Evolutionary conservation across 768 basidiomycete species (phyloP), one percentile per base, ranked within the genome.

Genomic region (Russula sp.): DNA sequence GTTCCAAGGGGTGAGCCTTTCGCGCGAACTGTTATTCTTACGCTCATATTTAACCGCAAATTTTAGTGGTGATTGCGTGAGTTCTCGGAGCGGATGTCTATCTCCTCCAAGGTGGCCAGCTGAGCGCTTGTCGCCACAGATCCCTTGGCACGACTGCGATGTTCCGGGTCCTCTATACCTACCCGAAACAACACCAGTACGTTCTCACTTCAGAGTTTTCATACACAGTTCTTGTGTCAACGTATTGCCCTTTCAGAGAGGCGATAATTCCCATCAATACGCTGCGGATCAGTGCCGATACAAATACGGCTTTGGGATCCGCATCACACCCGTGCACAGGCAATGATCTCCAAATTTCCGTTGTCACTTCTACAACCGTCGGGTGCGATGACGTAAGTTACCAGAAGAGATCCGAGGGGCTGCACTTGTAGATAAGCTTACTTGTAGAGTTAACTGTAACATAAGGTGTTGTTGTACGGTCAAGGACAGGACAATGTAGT

Each of bases 31-130:
- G 31, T n/a, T 7, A 2, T 34, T 34, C 11, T 39, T 9, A 18
- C 13, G 0, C 45, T 61, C n/a, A 50, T 10, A 3, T 44, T 9
- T 7, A 42, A 10, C 31, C 13, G 14, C 20, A 11, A 7, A 31
- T 57, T 6, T 47, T 20, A 62, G 62, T 62, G 40, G 62, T 62
- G 2, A 62, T 62, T 37, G 62, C 62, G 61, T 62, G 55, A 62
- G 61, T 40, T 11, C 10, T 9, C 6, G 1, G 5, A 3, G 14
- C 3, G 10, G 13, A n/a, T 50, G 13, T 48, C 27, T 31, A 4
- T 1, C 6, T 35, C 10, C 6, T 27, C 2, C 14, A 50, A 49
- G 20, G 8, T 6, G 14, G 4, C 1, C 18, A 2, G 37, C 16
- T 35, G 54, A 55, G 3, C 9, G 13, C 14, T 20, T 31, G 34